phyloP scores from a whole-genome alignment of 2,329 filamentous ascomycete species.

The Dactylonectria estremocensis region DNA sequence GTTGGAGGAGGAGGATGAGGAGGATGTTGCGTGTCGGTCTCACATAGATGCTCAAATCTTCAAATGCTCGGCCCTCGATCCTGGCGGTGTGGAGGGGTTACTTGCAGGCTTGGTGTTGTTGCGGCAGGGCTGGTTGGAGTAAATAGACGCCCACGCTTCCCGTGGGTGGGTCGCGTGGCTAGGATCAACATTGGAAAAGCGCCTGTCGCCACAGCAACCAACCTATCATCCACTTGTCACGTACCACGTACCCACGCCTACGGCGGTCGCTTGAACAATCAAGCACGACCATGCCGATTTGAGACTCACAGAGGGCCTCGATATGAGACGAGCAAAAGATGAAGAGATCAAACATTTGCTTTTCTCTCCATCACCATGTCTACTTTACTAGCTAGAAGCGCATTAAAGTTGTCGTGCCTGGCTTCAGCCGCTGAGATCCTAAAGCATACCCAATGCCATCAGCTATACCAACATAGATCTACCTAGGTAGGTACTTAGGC shows the following conservation, averaged over 20 bases:
- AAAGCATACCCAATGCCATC: no score
- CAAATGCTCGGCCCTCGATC: conserved; percentile 28
- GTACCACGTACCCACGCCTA: no score
- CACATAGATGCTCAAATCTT: conserved; percentile 30
- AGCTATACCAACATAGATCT: neutral
- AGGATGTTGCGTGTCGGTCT: conserved; percentile 2
- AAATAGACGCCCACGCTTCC: conserved; percentile 42
- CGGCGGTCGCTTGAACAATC: neutral
- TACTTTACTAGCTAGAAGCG: no score
- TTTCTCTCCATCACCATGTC: no score
- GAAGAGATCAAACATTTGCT: no score
- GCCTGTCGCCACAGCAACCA: conserved; percentile 45
- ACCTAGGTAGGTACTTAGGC: neutral
- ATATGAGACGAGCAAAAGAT: no score
- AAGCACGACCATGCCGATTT: neutral
- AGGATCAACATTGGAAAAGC: conserved; percentile 39
- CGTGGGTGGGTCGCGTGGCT: conserved; percentile 9
- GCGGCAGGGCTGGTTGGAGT: conserved; percentile 41
- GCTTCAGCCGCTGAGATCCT: no score
- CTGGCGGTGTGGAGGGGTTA: conserved; percentile 44
- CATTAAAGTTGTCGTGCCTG: no score
- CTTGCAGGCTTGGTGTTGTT: conserved; percentile 32
- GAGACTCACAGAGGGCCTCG: no score
- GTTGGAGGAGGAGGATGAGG: conserved; percentile 9
- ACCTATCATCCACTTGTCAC: neutral